A percentile compares a stretch with the other conserved stretches of the same genome.
These are phyloP conservation scores for Russula virescens DNA, from an alignment of 768 basidiomycete genomes.

Conservation along the genomic window DNA sequence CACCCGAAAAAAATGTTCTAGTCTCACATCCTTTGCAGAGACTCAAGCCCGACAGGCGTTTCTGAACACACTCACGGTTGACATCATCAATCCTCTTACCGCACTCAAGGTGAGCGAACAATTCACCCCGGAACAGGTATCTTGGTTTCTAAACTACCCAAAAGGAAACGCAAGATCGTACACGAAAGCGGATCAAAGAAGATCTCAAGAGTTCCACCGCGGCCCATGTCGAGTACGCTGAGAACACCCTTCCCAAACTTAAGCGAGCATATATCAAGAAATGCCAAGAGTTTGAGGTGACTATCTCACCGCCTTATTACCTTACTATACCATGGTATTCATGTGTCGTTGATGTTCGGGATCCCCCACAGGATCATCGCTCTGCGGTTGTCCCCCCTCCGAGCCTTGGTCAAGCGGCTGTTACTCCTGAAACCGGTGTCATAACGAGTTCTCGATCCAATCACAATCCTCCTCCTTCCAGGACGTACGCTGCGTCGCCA, in stretches of 20 bases:
- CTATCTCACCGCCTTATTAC: not conserved
- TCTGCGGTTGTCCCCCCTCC: slow-evolving; percentile 39
- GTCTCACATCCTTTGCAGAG: slow-evolving; percentile 43
- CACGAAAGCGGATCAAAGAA: slow-evolving; percentile 87
- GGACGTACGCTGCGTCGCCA: slow-evolving; percentile 58
- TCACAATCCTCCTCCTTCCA: slow-evolving; percentile 40
- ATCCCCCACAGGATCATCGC: slow-evolving; percentile 55
- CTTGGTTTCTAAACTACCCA: not conserved
- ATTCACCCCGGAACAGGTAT: not conserved
- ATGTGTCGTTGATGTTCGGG: not conserved
- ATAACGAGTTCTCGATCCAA: slow-evolving; percentile 40
- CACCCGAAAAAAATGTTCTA: not conserved
- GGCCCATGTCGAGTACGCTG: slow-evolving; percentile 78
- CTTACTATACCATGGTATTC: not conserved
- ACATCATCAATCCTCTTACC: slow-evolving; percentile 67
- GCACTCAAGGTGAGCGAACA: slow-evolving; percentile 50
- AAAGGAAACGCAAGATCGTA: slow-evolving; percentile 87
- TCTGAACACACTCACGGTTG: slow-evolving; percentile 57
- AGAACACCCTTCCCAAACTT: slow-evolving; percentile 71
- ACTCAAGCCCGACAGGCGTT: slow-evolving; percentile 78
- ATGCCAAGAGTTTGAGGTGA: slow-evolving; percentile 82
- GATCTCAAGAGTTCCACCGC: slow-evolving; percentile 75
- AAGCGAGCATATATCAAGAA: slow-evolving; percentile 78
- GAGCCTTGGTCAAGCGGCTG: slow-evolving; percentile 31
- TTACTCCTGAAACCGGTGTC: slow-evolving; percentile 30